These are phyloP conservation scores for Fagopyrum tataricum DNA, from an alignment of 148 eudicot genomes.

Conservation along the genomic window DNA sequence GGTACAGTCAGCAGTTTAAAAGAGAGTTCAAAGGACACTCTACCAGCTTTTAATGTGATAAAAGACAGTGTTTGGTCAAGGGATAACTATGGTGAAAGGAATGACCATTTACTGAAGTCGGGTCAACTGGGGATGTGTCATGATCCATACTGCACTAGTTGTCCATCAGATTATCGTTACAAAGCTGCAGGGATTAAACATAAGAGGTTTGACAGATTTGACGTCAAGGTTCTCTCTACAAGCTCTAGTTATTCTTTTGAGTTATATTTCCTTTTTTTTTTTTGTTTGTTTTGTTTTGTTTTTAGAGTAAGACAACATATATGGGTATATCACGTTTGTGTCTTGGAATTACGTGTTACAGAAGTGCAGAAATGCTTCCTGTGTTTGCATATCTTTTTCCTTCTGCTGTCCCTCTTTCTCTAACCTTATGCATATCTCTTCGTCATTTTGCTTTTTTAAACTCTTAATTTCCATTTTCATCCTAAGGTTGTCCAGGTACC, in stretches of 20 bases:
- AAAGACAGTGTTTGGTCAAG: slow-evolving; percentile 22
- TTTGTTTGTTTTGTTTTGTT: neutral
- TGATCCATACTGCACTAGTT: slow-evolving; percentile 85
- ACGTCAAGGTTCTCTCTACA: slow-evolving; percentile 40
- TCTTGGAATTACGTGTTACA: neutral
- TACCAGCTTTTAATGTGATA: slow-evolving; percentile 28
- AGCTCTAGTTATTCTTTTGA: slow-evolving; percentile 12
- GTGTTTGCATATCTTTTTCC: neutral
- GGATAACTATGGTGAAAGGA: slow-evolving; percentile 27
- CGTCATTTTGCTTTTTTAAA: neutral
- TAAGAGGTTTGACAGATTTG: slow-evolving; percentile 33
- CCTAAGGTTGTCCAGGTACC: neutral
- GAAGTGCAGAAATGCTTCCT: neutral
- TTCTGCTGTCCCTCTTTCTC: slow-evolving; percentile 4
- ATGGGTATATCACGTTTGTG: neutral
- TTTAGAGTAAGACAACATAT: neutral
- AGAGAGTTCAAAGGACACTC: slow-evolving; percentile 23
- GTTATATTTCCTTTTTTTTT: neutral
- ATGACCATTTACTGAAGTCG: slow-evolving; percentile 58
- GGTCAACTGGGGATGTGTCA: slow-evolving; percentile 80
- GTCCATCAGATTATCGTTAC: slow-evolving; percentile 49
- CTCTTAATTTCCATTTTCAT: neutral
- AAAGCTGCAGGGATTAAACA: slow-evolving; percentile 26
- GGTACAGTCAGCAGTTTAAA: slow-evolving; percentile 19
- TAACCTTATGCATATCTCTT: neutral